A percentile compares a stretch with the other conserved stretches of the same genome.
These are phyloP conservation scores for Huntiella savannae DNA, from an alignment of 2,329 filamentous ascomycete species.

Conservation along the genomic window DNA sequence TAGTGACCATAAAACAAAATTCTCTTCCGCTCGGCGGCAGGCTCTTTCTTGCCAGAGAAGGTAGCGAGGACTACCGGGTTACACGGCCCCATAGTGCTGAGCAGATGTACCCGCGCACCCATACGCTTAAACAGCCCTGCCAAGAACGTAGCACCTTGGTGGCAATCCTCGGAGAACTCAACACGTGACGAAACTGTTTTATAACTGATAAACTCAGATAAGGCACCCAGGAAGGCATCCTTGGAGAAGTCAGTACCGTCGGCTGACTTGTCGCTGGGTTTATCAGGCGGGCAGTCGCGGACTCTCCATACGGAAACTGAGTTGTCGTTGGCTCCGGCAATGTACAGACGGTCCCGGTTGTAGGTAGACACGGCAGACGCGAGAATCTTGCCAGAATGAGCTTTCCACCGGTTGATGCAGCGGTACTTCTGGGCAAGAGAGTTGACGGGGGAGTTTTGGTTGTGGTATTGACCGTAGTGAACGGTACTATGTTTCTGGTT, in stretches of 20 bases:
- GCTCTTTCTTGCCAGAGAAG: conserved; percentile 57
- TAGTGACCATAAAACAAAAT: conserved; percentile 97
- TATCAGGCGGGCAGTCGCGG: conserved; percentile 22
- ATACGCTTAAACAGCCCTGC: conserved; percentile 82
- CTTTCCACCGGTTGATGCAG: conserved; percentile 57
- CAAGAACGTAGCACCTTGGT: conserved; percentile 77
- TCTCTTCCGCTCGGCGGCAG: conserved; percentile 51
- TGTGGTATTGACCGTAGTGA: conserved; percentile 39
- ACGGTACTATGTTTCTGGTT: conserved; percentile 45
- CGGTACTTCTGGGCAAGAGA: conserved; percentile 64
- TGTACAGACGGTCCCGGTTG: conserved; percentile 60
- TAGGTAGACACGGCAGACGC: conserved; percentile 59
- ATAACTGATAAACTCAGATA: conserved; percentile 76
- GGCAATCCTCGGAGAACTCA: conserved; percentile 78
- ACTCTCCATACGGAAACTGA: conserved; percentile 79
- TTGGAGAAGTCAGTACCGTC: conserved; percentile 7
- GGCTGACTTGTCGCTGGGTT: conserved; percentile 21
- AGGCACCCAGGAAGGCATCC: conserved; percentile 45
- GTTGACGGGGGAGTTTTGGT: conserved; percentile 20
- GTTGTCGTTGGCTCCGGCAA: conserved; percentile 86
- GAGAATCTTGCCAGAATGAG: conserved; percentile 72
- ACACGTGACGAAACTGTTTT: conserved; percentile 78
- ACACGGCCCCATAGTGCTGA: conserved; percentile 60
- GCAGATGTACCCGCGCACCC: conserved; percentile 72
- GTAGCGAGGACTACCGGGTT: conserved; percentile 90